phyloP scores from a whole-genome alignment of 2,329 filamentous ascomycete species.

The Metarhizium brunneum region DNA sequence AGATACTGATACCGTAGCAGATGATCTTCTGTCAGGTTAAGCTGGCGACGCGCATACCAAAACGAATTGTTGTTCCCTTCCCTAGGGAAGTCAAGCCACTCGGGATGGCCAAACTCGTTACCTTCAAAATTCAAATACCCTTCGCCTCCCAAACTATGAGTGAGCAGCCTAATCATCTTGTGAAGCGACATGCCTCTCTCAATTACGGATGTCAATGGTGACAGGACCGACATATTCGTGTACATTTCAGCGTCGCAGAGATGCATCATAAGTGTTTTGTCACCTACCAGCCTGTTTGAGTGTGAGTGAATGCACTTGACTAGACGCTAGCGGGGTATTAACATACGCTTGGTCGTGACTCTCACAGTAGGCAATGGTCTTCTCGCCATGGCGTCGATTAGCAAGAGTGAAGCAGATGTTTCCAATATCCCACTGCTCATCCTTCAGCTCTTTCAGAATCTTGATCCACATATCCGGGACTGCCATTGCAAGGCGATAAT shows the following conservation, averaged over 20 bases:
- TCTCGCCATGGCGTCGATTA: constrained; percentile 90
- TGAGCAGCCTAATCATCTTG: constrained; percentile 95
- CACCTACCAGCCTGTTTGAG: constrained; percentile 67
- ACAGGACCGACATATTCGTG: constrained; percentile 87
- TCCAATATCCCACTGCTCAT: constrained; percentile 85
- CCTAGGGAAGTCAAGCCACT: constrained; percentile 97
- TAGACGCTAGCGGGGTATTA: neutral
- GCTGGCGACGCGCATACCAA: constrained; percentile 87
- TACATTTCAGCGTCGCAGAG: constrained; percentile 96
- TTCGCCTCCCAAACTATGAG: constrained; percentile 84
- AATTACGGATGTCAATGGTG: constrained; percentile 78
- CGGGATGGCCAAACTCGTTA: constrained; percentile 96
- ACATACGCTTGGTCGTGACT: constrained; percentile 95
- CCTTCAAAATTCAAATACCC: constrained; percentile 98
- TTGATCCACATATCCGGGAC: constrained; percentile 99
- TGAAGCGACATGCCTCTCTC: constrained; percentile 86
- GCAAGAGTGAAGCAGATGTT: constrained; percentile 79
- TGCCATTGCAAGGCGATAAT: constrained; percentile 96
- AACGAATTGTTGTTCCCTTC: constrained; percentile 89
- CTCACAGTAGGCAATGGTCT: constrained; percentile 96
- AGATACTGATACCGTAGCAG: constrained; percentile 84
- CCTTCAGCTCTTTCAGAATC: constrained; percentile 85
- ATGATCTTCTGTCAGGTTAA: constrained; percentile 81
- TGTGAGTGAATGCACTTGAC: constrained; percentile 7
- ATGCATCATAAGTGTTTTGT: constrained; percentile 97